phyloP scores from a whole-genome alignment of 345 rosid species.

The Citrus sinensis region DVS_A1.0 CM039168.1:5105001-5105500 shows the following conservation, averaged over 20 bases:
- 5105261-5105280: constrained; percentile 5
- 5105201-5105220: not conserved
- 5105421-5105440: too few species aligned
- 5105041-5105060: constrained; percentile 27
- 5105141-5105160: not conserved
- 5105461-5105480: too few species aligned
- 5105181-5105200: not conserved
- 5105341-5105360: too few species aligned
- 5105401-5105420: too few species aligned
- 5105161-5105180: not conserved
- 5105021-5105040: constrained; percentile 11
- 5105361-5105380: too few species aligned
- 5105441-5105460: too few species aligned
- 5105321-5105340: not conserved
- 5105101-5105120: constrained; percentile 18
- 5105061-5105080: constrained; percentile 24
- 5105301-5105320: not conserved
- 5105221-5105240: constrained; percentile 9
- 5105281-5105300: not conserved
- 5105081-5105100: constrained; percentile 14
- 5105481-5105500: too few species aligned
- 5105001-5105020: not conserved
- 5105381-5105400: too few species aligned
- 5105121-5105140: not conserved
- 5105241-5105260: not conserved